Conservation (phyloP, 352 stramenopile genomes). For the Pythium dissotocum region DNA sequence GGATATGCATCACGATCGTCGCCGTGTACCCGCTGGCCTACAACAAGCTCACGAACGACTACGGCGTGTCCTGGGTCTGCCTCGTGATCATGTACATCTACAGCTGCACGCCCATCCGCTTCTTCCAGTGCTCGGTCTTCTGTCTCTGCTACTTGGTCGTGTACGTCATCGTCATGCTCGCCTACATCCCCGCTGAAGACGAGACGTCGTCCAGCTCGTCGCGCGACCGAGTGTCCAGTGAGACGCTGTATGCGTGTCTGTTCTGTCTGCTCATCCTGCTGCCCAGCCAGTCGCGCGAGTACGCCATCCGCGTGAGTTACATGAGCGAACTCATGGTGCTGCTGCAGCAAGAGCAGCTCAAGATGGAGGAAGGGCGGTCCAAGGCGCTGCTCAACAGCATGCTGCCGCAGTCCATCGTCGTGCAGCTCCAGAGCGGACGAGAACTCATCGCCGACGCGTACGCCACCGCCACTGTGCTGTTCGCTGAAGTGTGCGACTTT, state of each 20-base stretch:
- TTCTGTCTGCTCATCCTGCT: slow-evolving; percentile 84
- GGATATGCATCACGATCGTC: slow-evolving; percentile 60
- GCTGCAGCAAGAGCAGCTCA: slow-evolving; percentile 77
- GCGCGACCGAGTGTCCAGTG: slow-evolving; percentile 50
- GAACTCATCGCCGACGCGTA: slow-evolving; percentile 88
- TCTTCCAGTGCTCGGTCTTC: slow-evolving; percentile 78
- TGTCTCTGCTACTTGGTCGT: slow-evolving; percentile 63
- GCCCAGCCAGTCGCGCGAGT: slow-evolving; percentile 75
- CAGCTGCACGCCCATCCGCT: slow-evolving; percentile 77
- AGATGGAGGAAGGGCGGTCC: slow-evolving; percentile 78
- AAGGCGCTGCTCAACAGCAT: slow-evolving; percentile 84
- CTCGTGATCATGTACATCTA: slow-evolving; percentile 87
- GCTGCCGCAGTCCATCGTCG: slow-evolving; percentile 76
- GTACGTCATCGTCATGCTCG: slow-evolving; percentile 75
- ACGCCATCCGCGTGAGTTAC: slow-evolving; percentile 80
- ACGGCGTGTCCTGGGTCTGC: slow-evolving; percentile 80
- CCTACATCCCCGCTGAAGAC: slow-evolving; percentile 47
- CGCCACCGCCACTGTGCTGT: slow-evolving; percentile 68
- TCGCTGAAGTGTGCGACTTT: slow-evolving; percentile 85
- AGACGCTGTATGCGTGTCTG: slow-evolving; percentile 78
- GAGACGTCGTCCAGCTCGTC: slow-evolving; percentile 34
- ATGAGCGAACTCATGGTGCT: slow-evolving; percentile 87
- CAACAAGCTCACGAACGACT: slow-evolving; percentile 84
- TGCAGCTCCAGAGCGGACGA: slow-evolving; percentile 70
- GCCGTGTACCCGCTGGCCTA: slow-evolving; percentile 72